phyloP scores from a whole-genome alignment of 176 grass and related monocot species.

The Carex kokanica region DNA sequence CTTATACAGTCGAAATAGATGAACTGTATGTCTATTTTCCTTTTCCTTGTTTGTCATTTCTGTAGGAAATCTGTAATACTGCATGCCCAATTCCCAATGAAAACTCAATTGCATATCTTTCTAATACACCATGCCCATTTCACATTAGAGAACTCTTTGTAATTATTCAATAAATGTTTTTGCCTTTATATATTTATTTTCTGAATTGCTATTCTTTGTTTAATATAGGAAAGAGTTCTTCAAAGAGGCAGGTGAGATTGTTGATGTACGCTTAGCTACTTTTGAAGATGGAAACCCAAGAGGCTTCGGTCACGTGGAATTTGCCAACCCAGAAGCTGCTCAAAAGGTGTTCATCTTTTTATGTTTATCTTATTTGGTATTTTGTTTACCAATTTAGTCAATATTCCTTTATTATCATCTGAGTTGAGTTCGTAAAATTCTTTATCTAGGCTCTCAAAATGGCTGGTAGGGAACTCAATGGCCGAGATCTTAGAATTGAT shows the following conservation, averaged over 20 bases:
- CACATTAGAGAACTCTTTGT: not conserved
- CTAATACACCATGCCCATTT: not conserved
- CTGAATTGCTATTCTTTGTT: not conserved
- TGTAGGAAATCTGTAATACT: not conserved
- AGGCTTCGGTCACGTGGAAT: slow-evolving; percentile 78
- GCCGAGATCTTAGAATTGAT: slow-evolving; percentile 63
- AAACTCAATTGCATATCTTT: not conserved
- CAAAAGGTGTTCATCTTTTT: slow-evolving; percentile 39
- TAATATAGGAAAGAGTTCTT: slow-evolving; percentile 61
- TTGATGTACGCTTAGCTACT: slow-evolving; percentile 50
- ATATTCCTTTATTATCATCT: not conserved
- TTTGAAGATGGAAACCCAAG: slow-evolving; percentile 48
- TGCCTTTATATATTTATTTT: not conserved
- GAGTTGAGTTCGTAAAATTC: not conserved
- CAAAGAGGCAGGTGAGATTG: slow-evolving; percentile 47
- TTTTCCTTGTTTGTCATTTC: not conserved
- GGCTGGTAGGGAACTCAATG: slow-evolving; percentile 47
- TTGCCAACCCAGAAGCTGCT: slow-evolving; percentile 51
- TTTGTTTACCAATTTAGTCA: not conserved
- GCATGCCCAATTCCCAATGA: not conserved
- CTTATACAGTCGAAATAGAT: slow-evolving; percentile 31
- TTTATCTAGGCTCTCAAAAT: slow-evolving; percentile 47
- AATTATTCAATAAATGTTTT: not conserved
- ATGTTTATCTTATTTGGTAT: not conserved
- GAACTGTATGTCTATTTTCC: slow-evolving; percentile 42